These are phyloP conservation scores for Trichoderma atroviride DNA, from an alignment of 2,329 filamentous ascomycete genomes.

Conservation along the genomic window DNA sequence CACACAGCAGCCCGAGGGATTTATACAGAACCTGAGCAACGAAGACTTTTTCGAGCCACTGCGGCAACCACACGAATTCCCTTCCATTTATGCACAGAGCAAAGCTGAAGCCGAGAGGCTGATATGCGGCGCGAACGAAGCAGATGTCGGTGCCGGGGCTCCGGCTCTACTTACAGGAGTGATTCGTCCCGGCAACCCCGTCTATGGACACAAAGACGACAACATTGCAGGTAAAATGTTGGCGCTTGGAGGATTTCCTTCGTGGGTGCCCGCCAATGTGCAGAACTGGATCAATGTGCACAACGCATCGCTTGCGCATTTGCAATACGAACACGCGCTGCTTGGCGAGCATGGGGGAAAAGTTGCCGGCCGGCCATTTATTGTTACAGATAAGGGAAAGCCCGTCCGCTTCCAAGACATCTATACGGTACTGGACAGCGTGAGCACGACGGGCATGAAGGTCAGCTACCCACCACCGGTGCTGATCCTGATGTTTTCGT, in stretches of 20 bases:
- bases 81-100: conserved; percentile 53
- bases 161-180: conserved; percentile 53
- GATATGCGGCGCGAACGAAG: conserved; percentile 48
- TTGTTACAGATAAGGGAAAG: conserved; percentile 54
- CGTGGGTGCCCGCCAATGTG: conserved; percentile 49
- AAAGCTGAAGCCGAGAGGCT: conserved; percentile 56
- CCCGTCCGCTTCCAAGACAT: conserved; percentile 46
- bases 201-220: conserved; percentile 54
- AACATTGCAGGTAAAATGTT: conserved; percentile 38
- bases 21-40: conserved; percentile 51
- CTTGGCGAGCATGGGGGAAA: conserved; percentile 40
- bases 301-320: conserved; percentile 58
- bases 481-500: conserved; percentile 42
- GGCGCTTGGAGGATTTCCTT: conserved; percentile 41
- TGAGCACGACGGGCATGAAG: conserved; percentile 37
- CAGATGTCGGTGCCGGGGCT: not conserved
- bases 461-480: conserved; percentile 41
- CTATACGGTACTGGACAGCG: conserved; percentile 40
- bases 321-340: conserved; percentile 56
- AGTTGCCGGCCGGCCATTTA: conserved; percentile 52
- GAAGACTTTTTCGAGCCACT: conserved; percentile 47
- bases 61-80: conserved; percentile 47
- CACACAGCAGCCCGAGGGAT: conserved; percentile 40
- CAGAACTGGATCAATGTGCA: conserved; percentile 55
- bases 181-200: conserved; percentile 56